Evolutionary conservation across 2,329 filamentous ascomycete genomes (phyloP), one percentile per base, ranked within the genome.

Genomic region (Penicillium janthinellum): DNA sequence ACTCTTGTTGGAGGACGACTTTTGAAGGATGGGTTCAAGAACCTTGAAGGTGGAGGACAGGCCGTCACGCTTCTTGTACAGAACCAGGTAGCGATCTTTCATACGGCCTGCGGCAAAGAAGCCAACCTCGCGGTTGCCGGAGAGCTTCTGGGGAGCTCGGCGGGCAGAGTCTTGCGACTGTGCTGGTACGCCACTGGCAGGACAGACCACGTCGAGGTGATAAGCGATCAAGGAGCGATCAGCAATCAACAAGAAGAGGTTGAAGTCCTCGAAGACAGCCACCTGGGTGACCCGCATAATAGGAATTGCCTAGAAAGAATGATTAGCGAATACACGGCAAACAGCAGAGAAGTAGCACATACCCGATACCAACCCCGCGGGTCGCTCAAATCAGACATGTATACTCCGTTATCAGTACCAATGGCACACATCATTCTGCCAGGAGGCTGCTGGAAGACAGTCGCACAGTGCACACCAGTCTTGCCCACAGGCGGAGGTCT

Each of bases 91-190:
- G 7, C 95, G 87, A 62, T 99, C 95, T 81, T 99, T 99, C 93
- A 99, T 97, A 60, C 90, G 88, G 10, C 94, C 95, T 1, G 92
- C 95, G 15, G 92, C 91, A 75, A 99, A 99, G 82, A 98, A 99
- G 14, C 93, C 91, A 20, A 99, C 93, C 72, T 99, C 95, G 73
- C 95, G 91, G 64, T 89, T 90, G 31, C 89, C 88, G 2, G 88
- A 90, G 37, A 99, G 84, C 69, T 94, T 92, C 73, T 98, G 94
- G 0, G 95, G 95, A n/a, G 95, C 92, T 63, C 90, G 87, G 28
- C 91, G 87, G 3, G 88, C 83, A 45, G 88, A 94, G 73, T 96
- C 91, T 65, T 86, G 78, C 7, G 87, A 54, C 84, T 85, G 51
- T 25, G 74, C 62, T 10, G 67, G 45, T 31, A 75, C 73, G 1